Evolutionary conservation across 371 early-diverging fungal genomes (phyloP), one percentile per base, ranked within the genome.

Genomic region (Mucor irregularis): DNA sequence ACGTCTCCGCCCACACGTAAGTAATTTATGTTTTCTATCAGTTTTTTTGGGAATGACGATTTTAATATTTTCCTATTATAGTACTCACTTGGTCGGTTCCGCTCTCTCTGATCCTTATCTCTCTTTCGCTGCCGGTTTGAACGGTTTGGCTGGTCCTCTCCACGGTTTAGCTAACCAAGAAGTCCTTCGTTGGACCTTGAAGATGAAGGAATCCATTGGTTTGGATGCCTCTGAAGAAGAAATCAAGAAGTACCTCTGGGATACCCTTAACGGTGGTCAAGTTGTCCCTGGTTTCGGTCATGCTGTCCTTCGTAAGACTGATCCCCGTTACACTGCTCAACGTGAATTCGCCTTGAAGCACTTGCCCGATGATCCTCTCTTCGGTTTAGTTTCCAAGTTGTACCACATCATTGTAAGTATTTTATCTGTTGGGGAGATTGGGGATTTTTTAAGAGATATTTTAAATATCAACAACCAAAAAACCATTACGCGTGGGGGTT

Each of bases 141-240:
- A 96, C 86, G 97, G 97, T 70, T 86, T 98, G 42, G 99, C 99
- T 65, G 99, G 99, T 67, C 99, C 99, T 58, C 91, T 98, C 60
- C 99, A 98, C 89, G 99, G 99, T 71, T 89, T 98, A 54, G 99
- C 99, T 65, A 98, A 98, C 94, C 99, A 98, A 82, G 98, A 98
- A 81, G 99, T 98, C 49, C 87, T 98, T 58, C 91, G 96, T 69
- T 98, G 95, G 95, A 94, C 91, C 73, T 71, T 93, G 66, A 90
- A 96, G 85, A 86, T 98, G 91, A 86, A 88, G 67, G 85, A 90
- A 55, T 81, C 85, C 67, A 85, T 94, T 56, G 95, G 97, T 69
- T 74, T 84, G 56, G 86, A 88, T 51, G 91, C 93, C 40, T 82
- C 90, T 58, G 97, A 97, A 71, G 93, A 94, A 66, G 80, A 91